Base-by-base conservation (phyloP, 495 filamentous ascomycete species). In the Aspergillus bertholletiae region DNA sequence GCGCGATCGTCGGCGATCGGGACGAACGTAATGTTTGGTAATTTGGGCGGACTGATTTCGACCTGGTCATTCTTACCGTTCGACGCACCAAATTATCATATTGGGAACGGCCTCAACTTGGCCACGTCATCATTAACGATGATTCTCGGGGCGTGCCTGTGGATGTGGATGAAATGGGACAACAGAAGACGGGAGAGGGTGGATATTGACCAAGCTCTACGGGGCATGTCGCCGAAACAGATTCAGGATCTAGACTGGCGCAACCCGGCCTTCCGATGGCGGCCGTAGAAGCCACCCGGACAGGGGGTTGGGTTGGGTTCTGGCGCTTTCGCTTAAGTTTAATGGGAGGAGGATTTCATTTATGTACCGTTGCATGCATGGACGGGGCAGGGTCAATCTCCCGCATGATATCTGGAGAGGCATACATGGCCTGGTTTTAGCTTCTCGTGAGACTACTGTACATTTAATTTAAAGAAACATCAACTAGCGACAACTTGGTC, bases 21-120 rank as follows among this genome's bases (percentile, higher is more conserved):
- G 6, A 83, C 78, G 0, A 82, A 74, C 28, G 86, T 89, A 54
- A 89, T 88, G 85, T 71, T 87, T 22, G 88, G 86, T 46, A 89
- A 89, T 56, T 66, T 89, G 27, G 88, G 88, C 26, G 87, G 87
- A 0, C 62, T 91, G 34, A 80, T 91, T 60, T 76, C 82, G 1
- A 89, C 86, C 13, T 90, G 87, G 87, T 75, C 73, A 4, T 91
- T 88, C 64, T 62, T 89, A 34, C 76, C 81, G 0, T 81, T 63
- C 39, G 86, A 90, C 63, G 79, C 62, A 0, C 87, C 88, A 5
- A 72, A 88, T 51, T 91, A 87, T 65, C 84, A 72, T 49, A 87
- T 89, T 56, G 87, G 88, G 1, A 89, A 91, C 66, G 86, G 86
- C 0, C 64, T 91, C 32, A 89, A 90, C 61, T 66, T 89, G n/a